These are phyloP conservation scores for Kalaharituber pfeilii DNA, from an alignment of 2,329 filamentous ascomycete genomes.

Conservation along the genomic window DNA sequence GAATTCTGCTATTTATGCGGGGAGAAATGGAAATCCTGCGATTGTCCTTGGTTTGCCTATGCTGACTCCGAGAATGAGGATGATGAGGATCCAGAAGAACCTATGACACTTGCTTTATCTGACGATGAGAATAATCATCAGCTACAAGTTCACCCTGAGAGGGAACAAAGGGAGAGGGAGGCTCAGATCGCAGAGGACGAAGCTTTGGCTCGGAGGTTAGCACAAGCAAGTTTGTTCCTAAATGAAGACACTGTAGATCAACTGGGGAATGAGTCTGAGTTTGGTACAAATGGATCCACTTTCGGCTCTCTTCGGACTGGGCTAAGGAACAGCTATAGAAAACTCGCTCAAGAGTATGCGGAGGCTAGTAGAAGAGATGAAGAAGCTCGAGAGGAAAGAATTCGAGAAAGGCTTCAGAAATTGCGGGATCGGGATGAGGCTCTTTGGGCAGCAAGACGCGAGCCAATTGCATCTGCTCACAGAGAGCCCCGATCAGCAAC, in stretches of 20 bases:
- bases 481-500: not conserved
- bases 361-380: not conserved
- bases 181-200: constrained; percentile 16
- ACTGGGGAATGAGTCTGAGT: not conserved
- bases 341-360: not conserved
- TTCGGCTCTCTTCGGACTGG: not conserved
- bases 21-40: constrained; percentile 41
- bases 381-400: not conserved
- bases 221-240: constrained; percentile 2
- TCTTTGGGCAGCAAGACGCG: not conserved
- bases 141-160: not conserved
- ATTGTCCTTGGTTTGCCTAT: constrained; percentile 19
- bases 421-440: not conserved
- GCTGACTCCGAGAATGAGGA: constrained; percentile 17
- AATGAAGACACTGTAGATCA: not conserved
- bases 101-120: constrained; percentile 3
- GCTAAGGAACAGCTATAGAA: not conserved
- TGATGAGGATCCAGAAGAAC: constrained; percentile 12
- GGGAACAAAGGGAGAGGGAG: constrained; percentile 10
- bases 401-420: not conserved
- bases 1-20: constrained; percentile 83
- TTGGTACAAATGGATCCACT: not conserved
- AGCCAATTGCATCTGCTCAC: not conserved
- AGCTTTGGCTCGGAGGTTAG: constrained; percentile 13
- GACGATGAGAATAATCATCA: not conserved